A percentile compares a stretch with the other conserved stretches of the same genome.
Evolutionary conservation across 306 rosid species (phyloP).

Genomic region (Mimosa bimucronata): DNA sequence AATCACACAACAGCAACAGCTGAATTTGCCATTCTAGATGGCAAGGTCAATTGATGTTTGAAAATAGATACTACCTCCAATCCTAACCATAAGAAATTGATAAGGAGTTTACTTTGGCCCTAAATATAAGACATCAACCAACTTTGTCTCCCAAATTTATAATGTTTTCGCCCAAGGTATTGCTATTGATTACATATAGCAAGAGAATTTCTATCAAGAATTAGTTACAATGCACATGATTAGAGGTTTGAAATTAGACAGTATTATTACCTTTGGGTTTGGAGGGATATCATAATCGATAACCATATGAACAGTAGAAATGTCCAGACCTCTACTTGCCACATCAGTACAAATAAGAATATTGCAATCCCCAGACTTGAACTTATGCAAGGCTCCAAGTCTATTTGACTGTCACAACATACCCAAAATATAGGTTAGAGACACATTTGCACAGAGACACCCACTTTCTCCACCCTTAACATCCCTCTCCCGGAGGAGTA

Average conservation of each 20-base stretch:
- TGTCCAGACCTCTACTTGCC: conserved; percentile 94
- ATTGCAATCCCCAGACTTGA: conserved; percentile 85
- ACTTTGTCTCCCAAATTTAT: too few relatives aligned
- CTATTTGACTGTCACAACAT: conserved; percentile 69
- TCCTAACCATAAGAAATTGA: conserved; percentile 47
- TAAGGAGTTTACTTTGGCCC: too few relatives aligned
- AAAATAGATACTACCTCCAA: too few relatives aligned
- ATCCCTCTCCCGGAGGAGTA: conserved; percentile 2
- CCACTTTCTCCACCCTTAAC: conserved; percentile 1
- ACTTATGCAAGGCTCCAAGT: conserved; percentile 86
- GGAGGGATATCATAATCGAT: conserved; percentile 89
- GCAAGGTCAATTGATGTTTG: background rate
- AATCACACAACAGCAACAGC: background rate
- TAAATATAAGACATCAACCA: too few relatives aligned
- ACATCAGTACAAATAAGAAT: conserved; percentile 88
- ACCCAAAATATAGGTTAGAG: conserved; percentile 18
- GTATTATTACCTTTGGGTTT: conserved; percentile 70
- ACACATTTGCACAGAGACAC: background rate
- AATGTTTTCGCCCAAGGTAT: conserved; percentile 58
- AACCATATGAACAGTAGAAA: conserved; percentile 78
- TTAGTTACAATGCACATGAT: conserved; percentile 66
- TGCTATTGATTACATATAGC: too few relatives aligned
- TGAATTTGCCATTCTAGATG: conserved; percentile 10
- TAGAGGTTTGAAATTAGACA: conserved; percentile 62
- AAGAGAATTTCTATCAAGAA: conserved; percentile 83